Base-by-base conservation (phyloP, 371 early-diverging fungal species). In the Nematocida displodere region DNA sequence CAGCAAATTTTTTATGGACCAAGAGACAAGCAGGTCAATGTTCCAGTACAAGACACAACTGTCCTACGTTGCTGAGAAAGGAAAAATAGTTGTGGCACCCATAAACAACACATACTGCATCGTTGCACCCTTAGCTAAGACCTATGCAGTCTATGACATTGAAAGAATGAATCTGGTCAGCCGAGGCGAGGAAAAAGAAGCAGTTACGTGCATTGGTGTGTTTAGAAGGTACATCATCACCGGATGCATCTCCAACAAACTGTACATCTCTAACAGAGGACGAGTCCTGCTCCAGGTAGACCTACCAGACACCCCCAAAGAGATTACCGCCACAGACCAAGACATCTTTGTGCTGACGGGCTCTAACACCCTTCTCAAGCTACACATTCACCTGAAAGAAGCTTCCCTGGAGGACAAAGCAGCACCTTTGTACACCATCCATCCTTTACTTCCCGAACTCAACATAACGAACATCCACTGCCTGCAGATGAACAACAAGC, bases 1-100 rank as follows among this genome's bases (percentile, higher is more conserved):
- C 44, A 42, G 44, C 28, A 71, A 71, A 61, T 59, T 71, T 71
- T 71, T 71, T 62, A 71, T 62, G 62, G 7, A 26, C 15, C 13
- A 15, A 13, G n/a, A 47, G 31, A 24, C 42, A 53, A 24, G 13
- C 20, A n/a, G n/a, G 36, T 59, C 50, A 17, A 61, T 71, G 75
- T 71, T 61, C 33, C 29, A 71, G 36, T 71, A 71, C 62, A 71
- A 61, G 47, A 46, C 22, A 20, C 24, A 28, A 26, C 29, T 71
- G 44, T n/a, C 46, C 29, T 58, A 58, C 34, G 34, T 71, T n/a
- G 46, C 54, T 26, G 62, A 71, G 7, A 34, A 39, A 24, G 13
- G 26, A 2, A 22, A 48, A 33, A 59, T 71, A 59, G 42, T 44
- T 13, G 47, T 71, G 31, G 59, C 61, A 3, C 48, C 22, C 40